Base-by-base conservation (phyloP, 768 basidiomycete genomes). In the Amanita pallidorosea region DNA sequence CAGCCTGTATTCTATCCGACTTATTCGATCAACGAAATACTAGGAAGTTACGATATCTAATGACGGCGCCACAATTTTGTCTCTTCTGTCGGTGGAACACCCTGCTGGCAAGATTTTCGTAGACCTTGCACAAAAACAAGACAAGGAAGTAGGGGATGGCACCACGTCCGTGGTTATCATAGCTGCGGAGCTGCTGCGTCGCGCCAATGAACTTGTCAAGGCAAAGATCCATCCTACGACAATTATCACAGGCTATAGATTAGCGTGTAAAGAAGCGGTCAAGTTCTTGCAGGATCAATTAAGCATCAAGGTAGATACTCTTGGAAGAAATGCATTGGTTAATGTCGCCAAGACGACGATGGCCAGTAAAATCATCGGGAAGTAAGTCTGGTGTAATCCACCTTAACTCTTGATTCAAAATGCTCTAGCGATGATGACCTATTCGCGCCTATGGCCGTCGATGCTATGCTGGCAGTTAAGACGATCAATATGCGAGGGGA, bases 31-130 rank as follows among this genome's bases (percentile, higher is more conserved):
- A 35, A 34, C 34, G 37, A 56, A 49, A 52, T 57, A 53, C 5
- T 66, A 95, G 92, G 96, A 99, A 77, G 94, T 98, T 25, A 98
- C 96, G 27, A 98, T 99, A 65, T 97, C 96, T 43, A 99, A 99
- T 69, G 96, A 98, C 70, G 96, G 96, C 44, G 96, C 96, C 13
- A 98, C 96, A n/a, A 99, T 99, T 59, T 81, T 99, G 35, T 85
- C 89, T 20, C 75, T 98, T 17, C 74, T 98, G 36, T 83, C 91
- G 13, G 94, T 99, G 41, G 91, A 96, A 60, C 92, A 98, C 63
- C 96, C 96, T 23, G 96, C 96, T 4, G 96, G 93, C 18, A 85
- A 90, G 56, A 93, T 99, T 55, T 92, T 99, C 57, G 94, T 98
- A 43, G 93, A 97, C 67, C 87, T 99, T 41, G 93, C 96, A 2